These are phyloP conservation scores for Pseudopyricularia javanii DNA, from an alignment of 2,329 filamentous ascomycete species.

Conservation along the genomic window DNA sequence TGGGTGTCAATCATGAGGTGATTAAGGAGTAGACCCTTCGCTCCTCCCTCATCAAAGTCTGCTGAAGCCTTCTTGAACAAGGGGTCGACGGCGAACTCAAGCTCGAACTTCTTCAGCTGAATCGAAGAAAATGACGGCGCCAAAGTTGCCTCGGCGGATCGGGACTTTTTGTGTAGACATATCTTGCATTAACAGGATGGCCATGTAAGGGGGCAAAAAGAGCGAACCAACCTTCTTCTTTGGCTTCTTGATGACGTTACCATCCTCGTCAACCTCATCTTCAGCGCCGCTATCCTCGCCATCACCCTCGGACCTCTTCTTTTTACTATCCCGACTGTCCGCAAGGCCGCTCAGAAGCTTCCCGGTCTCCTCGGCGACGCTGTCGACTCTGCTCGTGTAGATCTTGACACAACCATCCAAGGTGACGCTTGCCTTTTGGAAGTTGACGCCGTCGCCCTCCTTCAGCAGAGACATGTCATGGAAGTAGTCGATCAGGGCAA, in stretches of 20 bases:
- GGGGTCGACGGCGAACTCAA: conserved; percentile 92
- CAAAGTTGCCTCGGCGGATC: conserved; percentile 86
- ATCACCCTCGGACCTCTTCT: conserved; percentile 46
- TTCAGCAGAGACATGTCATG: conserved; percentile 97
- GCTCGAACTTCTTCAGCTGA: conserved; percentile 92
- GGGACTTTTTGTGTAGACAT: conserved; percentile 32
- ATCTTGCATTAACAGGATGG: background rate
- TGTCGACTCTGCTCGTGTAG: conserved; percentile 96
- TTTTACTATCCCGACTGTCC: conserved; percentile 70
- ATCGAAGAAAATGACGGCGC: conserved; percentile 78
- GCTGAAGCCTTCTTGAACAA: conserved; percentile 99
- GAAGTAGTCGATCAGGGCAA: conserved; percentile 99
- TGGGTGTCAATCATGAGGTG: conserved; percentile 90
- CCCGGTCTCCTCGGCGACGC: conserved; percentile 92
- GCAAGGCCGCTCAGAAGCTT: conserved; percentile 89
- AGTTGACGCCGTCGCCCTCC: conserved; percentile 94
- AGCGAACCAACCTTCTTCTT: conserved; percentile 59
- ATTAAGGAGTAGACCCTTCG: conserved; percentile 88
- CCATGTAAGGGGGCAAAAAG: conserved; percentile 2
- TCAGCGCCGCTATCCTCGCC: conserved; percentile 55
- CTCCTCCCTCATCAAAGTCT: conserved; percentile 95
- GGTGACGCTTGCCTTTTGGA: conserved; percentile 96
- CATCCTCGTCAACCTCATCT: conserved; percentile 38
- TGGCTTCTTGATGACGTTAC: conserved; percentile 42
- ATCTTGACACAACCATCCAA: conserved; percentile 98